Percentiles rank a stretch among this genome's conserved stretches.
Evolutionary conservation across 768 basidiomycete species (phyloP).

Genomic region (Mycena kentingensis): DNA sequence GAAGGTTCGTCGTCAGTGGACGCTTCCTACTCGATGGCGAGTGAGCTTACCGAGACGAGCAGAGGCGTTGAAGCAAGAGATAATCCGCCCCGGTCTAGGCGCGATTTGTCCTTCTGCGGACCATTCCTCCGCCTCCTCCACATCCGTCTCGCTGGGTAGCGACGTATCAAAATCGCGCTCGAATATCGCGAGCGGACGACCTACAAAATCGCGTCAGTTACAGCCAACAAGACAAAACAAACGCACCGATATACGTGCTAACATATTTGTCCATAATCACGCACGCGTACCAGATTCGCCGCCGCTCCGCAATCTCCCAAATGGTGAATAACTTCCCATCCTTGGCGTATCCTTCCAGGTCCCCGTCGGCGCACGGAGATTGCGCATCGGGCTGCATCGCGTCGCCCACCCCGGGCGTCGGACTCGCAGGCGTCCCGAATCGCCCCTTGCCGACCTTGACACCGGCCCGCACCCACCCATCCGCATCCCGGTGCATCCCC

Average conservation of each 20-base stretch:
- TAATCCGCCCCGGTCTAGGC: slow-evolving; percentile 46
- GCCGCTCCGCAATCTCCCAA: slow-evolving; percentile 67
- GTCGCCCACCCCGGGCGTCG: not conserved
- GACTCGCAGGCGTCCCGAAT: not conserved
- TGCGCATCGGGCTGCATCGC: not conserved
- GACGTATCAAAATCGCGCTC: slow-evolving; percentile 78
- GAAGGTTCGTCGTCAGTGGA: too few species aligned
- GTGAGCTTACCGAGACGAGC: slow-evolving; percentile 66
- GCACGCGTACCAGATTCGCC: slow-evolving; percentile 78
- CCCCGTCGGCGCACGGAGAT: too few species aligned
- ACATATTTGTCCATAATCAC: slow-evolving; percentile 80
- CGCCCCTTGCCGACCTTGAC: slow-evolving; percentile 42
- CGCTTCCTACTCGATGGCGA: too few species aligned
- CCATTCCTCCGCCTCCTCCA: slow-evolving; percentile 67
- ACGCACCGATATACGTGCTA: slow-evolving; percentile 71
- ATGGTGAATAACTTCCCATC: slow-evolving; percentile 51
- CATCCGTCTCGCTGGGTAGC: slow-evolving; percentile 63
- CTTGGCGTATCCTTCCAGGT: not conserved
- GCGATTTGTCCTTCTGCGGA: slow-evolving; percentile 32
- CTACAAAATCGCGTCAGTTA: slow-evolving; percentile 28
- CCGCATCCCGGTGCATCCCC: slow-evolving; percentile 80
- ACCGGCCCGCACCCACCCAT: slow-evolving; percentile 69
- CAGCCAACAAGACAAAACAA: slow-evolving; percentile 6
- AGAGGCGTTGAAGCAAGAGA: slow-evolving; percentile 81
- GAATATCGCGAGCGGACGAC: slow-evolving; percentile 72